Percentiles rank a stretch among this genome's conserved stretches.
These are phyloP conservation scores for Suillus americanus DNA, from an alignment of 768 basidiomycete species.

Conservation along the genomic window DNA sequence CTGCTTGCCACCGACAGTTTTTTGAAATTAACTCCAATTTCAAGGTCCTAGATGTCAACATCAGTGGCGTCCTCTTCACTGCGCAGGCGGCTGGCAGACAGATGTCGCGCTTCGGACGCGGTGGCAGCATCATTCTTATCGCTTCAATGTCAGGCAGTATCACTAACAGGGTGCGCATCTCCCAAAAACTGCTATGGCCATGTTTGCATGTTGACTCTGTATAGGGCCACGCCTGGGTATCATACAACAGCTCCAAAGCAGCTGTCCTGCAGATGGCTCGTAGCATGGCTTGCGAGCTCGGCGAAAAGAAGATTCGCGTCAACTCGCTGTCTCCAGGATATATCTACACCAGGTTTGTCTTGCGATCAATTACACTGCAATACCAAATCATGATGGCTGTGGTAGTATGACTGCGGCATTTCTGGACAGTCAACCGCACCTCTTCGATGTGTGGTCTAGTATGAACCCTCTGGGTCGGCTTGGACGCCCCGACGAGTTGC, in stretches of 20 bases:
- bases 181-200: background rate
- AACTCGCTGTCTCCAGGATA: conserved; percentile 77
- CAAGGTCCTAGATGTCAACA: conserved; percentile 67
- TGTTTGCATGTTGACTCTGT: conserved; percentile 6
- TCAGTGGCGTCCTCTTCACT: conserved; percentile 58
- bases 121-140: conserved; percentile 57
- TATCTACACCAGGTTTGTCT: conserved; percentile 62
- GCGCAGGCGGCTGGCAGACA: conserved; percentile 60
- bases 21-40: background rate
- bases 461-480: conserved; percentile 71
- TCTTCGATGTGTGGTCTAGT: conserved; percentile 64
- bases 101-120: conserved; percentile 48
- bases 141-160: conserved; percentile 67
- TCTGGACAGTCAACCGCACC: conserved; percentile 61
- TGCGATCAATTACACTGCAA: background rate
- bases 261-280: conserved; percentile 79
- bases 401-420: conserved; percentile 73
- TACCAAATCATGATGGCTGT: background rate
- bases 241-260: conserved; percentile 77
- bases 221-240: conserved; percentile 73
- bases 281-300: conserved; percentile 82
- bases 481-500: conserved; percentile 69
- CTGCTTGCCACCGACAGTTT: background rate
- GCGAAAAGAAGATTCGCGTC: conserved; percentile 62
- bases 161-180: conserved; percentile 57